Conservation (phyloP, 768 basidiomycete species). For the Galerina marginata region DNA sequence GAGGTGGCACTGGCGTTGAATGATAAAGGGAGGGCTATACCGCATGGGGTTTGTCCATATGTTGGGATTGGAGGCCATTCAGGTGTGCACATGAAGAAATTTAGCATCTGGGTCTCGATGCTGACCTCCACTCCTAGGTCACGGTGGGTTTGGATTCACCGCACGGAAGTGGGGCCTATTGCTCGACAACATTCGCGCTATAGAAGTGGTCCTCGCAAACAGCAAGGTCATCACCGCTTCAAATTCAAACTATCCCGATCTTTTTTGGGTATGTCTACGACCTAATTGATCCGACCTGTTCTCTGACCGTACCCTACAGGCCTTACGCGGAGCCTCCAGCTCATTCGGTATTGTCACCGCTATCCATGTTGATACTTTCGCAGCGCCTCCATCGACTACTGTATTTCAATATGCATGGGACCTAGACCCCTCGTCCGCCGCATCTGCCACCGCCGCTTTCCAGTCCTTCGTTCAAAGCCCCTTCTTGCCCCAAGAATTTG, state of each 20-base stretch:
- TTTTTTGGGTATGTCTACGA: slow-evolving; percentile 30
- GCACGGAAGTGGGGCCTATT: slow-evolving; percentile 35
- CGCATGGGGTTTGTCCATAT: slow-evolving; percentile 51
- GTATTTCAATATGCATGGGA: slow-evolving; percentile 45
- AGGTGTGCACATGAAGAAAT: slow-evolving; percentile 25
- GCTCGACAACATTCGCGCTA: slow-evolving; percentile 27
- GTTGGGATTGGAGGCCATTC: slow-evolving; percentile 54
- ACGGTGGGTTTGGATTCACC: slow-evolving; percentile 32
- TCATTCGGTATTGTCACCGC: slow-evolving; percentile 48
- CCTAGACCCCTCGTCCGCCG: slow-evolving; percentile 33
- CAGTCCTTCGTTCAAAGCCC: slow-evolving; percentile 38
- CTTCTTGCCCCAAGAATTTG: slow-evolving; percentile 40
- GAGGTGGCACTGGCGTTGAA: slow-evolving; percentile 43
- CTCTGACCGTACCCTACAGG: slow-evolving; percentile 26
- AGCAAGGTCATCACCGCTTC: slow-evolving; percentile 29
- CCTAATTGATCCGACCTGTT: too few species aligned
- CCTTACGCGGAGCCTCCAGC: slow-evolving; percentile 43
- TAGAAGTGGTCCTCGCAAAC: slow-evolving; percentile 33
- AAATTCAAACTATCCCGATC: slow-evolving; percentile 24
- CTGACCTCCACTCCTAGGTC: slow-evolving; percentile 12
- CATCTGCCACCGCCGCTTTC: slow-evolving; percentile 38
- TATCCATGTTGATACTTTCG: slow-evolving; percentile 39
- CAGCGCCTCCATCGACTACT: slow-evolving; percentile 39
- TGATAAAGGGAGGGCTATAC: slow-evolving; percentile 39
- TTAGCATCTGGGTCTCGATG: background rate